Conservation (phyloP, 441 rosid species). For the Cnidoscolus chayamansa region DNA sequence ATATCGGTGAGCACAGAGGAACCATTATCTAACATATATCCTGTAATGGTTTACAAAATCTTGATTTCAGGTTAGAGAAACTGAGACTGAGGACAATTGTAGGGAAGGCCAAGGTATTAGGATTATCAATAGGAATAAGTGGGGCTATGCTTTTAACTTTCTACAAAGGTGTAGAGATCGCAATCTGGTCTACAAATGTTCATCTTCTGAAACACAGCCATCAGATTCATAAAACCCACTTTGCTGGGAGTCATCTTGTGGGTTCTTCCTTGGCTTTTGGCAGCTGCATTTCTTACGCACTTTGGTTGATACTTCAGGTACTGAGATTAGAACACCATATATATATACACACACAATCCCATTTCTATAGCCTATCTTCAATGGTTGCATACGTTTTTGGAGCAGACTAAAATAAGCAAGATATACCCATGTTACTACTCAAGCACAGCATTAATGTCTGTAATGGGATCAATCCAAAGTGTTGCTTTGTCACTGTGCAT, state of each 20-base stretch:
- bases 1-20: not conserved
- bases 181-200: slow-evolving; percentile 8
- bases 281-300: slow-evolving; percentile 21
- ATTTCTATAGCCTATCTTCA: too few species aligned
- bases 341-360: too few species aligned
- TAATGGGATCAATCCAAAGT: not conserved
- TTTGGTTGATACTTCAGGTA: slow-evolving; percentile 36
- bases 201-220: slow-evolving; percentile 3
- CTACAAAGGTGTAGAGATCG: slow-evolving; percentile 13
- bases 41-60: not conserved
- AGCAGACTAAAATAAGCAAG: slow-evolving; percentile 14
- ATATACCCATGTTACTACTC: slow-evolving; percentile 24
- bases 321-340: too few species aligned
- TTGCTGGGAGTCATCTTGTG: not conserved
- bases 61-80: slow-evolving; percentile 4
- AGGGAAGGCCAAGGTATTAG: slow-evolving; percentile 4
- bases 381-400: too few species aligned
- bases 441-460: not conserved
- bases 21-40: too few species aligned
- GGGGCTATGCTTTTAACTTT: slow-evolving; percentile 17
- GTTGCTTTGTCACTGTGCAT: not conserved
- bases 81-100: not conserved
- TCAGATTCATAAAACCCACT: not conserved
- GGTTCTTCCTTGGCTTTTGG: slow-evolving; percentile 21
- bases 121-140: slow-evolving; percentile 2